Base-by-base conservation (phyloP, 1,284 basidiomycete species). In the Hypsizygus ulmarius region DNA sequence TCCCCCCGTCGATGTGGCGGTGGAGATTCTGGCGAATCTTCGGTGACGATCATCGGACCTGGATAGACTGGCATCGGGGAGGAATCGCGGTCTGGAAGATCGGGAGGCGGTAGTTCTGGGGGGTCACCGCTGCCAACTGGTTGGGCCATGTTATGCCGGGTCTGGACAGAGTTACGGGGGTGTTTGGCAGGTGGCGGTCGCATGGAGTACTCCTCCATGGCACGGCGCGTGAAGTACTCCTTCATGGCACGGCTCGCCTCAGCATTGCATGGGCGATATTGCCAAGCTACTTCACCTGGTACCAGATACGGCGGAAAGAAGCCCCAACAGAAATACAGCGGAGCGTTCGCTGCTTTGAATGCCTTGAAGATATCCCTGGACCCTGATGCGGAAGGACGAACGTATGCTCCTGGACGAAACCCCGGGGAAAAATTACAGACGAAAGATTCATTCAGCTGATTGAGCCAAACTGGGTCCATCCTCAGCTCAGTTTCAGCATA, bases 321-420 rank as follows among this genome's bases (percentile, higher is more conserved):
- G 15, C 39, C 32, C 45, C 39, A 47, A 21, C 27, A 36, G 9
- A 47, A 35, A 16, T 25, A 47, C 4, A 47, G 39, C 2, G 39
- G 45, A 1, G 34, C 39, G 2, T 29, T 47, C 10, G n/a, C 45
- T 3, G 18, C 3, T 8, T 34, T 29, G 7, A 39, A 41, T 2
- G 45, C 45, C 5, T 30, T 19, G 6, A 47, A 47, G 10, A 8
- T n/a, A 18, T 36, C 1, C 25, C 41, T 42, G 16, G 41, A 41
- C 0, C 39, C 5, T 4, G 36, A 10, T 7, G 29, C 27, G 1
- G 16, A 34, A 10, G 9, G 18, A 3, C 29, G 21, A 7, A 34
- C 16, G 27, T 47, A 47, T 3, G 34, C 5, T 6, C 45, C 45
- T 3, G 45, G 45, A 14, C 29, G 36, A 3, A 36, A 18, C 2